These are phyloP conservation scores for Calonectria leucothoes DNA, from an alignment of 2,329 filamentous ascomycete genomes.

Conservation along the genomic window DNA sequence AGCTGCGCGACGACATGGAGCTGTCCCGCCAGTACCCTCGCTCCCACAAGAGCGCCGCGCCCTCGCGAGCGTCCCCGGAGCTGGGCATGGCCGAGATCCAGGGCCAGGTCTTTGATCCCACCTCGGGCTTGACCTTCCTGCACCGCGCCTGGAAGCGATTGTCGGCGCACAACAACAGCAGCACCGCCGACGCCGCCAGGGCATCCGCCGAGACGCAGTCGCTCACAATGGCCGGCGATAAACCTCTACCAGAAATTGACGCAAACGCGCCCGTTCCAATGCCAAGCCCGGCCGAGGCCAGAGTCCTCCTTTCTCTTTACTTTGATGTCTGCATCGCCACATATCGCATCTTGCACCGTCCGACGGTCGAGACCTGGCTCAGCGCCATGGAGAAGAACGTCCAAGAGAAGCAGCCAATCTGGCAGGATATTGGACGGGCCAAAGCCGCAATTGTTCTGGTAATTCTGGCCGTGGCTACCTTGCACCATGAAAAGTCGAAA, in stretches of 20 bases:
- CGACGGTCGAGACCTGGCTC: constrained; percentile 62
- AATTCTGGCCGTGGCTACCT: constrained; percentile 59
- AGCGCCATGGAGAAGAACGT: constrained; percentile 53
- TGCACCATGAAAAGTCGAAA: constrained; percentile 56
- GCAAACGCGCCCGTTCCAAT: constrained; percentile 50
- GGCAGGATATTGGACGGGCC: constrained; percentile 53
- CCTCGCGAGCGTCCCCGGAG: constrained; percentile 55
- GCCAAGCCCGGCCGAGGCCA: constrained; percentile 48
- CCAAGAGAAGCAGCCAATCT: constrained; percentile 49
- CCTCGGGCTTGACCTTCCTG: constrained; percentile 64
- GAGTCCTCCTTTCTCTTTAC: constrained; percentile 60
- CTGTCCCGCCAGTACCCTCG: neutral
- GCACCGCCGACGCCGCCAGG: constrained; percentile 38
- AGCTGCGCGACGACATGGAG: neutral
- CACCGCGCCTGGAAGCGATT: constrained; percentile 64
- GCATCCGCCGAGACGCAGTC: constrained; percentile 52
- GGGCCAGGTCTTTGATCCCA: constrained; percentile 64
- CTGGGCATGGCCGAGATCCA: constrained; percentile 61
- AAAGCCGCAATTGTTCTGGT: constrained; percentile 60
- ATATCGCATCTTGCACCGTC: constrained; percentile 67
- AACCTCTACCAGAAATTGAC: constrained; percentile 53
- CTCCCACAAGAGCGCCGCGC: constrained; percentile 51
- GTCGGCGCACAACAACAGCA: constrained; percentile 52
- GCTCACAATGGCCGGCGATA: constrained; percentile 62
- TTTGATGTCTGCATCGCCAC: constrained; percentile 72